phyloP scores from a whole-genome alignment of 2,329 filamentous ascomycete genomes.

The Coniosporium tulheliwenetii region DNA sequence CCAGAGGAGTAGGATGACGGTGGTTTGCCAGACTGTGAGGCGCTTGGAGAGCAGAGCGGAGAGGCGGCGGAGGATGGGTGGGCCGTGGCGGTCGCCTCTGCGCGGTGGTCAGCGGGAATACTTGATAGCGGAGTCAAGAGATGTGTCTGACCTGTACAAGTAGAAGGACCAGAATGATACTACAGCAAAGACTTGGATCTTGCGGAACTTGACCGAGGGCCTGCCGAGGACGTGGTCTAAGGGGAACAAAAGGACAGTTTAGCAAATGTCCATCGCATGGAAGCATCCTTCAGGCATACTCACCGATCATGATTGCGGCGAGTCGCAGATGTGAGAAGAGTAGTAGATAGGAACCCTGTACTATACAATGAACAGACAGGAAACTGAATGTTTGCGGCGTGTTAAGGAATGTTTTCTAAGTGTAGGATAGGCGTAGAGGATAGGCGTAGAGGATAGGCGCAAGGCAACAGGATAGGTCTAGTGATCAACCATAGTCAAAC shows the following conservation, averaged over 20 bases:
- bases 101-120: slow-evolving; percentile 6
- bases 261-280: too few species aligned
- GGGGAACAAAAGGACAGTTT: not conserved
- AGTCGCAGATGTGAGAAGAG: too few species aligned
- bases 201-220: slow-evolving; percentile 79
- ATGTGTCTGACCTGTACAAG: slow-evolving; percentile 47
- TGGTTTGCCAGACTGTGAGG: slow-evolving; percentile 78
- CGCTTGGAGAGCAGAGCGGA: slow-evolving; percentile 55
- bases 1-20: slow-evolving; percentile 76
- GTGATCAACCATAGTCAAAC: too few species aligned
- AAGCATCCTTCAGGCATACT: too few species aligned
- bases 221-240: slow-evolving; percentile 80
- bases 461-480: too few species aligned
- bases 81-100: slow-evolving; percentile 78
- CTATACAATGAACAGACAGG: too few species aligned
- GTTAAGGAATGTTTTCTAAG: too few species aligned
- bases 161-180: slow-evolving; percentile 85
- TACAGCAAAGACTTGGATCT: slow-evolving; percentile 83
- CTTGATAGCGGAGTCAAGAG: slow-evolving; percentile 5
- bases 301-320: too few species aligned
- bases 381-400: too few species aligned
- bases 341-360: too few species aligned
- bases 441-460: too few species aligned
- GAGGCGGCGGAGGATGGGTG: slow-evolving; percentile 54
- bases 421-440: too few species aligned